phyloP scores from a whole-genome alignment of 1,139 yeast genomes.

The Pichia sp. region DNA sequence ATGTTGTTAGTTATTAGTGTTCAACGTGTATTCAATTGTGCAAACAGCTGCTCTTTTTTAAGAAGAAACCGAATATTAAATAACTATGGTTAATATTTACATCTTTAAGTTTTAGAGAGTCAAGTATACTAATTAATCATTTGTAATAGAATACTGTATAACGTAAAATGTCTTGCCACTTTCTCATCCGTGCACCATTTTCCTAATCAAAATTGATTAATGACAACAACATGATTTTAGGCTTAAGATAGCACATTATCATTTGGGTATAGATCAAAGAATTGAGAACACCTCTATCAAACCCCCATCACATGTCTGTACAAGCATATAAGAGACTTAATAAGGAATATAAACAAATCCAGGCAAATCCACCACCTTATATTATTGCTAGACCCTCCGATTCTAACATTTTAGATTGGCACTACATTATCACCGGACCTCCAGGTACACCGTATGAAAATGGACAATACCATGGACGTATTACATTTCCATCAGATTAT shows the following conservation, averaged over 20 bases:
- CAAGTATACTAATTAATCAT: too few relatives aligned
- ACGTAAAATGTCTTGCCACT: too few relatives aligned
- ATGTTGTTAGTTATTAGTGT: too few relatives aligned
- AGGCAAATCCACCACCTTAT: slow-evolving; percentile 73
- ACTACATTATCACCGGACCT: slow-evolving; percentile 77
- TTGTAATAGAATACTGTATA: too few relatives aligned
- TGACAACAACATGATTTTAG: background rate
- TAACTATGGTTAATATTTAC: too few relatives aligned
- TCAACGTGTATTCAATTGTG: too few relatives aligned
- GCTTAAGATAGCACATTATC: background rate
- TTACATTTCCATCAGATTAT: slow-evolving; percentile 77
- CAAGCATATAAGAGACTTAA: slow-evolving; percentile 47
- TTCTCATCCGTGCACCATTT: background rate
- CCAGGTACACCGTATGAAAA: slow-evolving; percentile 67
- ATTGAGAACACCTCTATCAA: too few relatives aligned
- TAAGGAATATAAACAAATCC: slow-evolving; percentile 71
- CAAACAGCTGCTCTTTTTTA: too few relatives aligned
- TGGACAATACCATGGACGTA: slow-evolving; percentile 87
- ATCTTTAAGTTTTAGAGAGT: too few relatives aligned
- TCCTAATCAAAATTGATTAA: background rate
- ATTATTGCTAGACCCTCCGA: slow-evolving; percentile 83
- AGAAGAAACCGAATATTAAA: too few relatives aligned
- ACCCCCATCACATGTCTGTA: slow-evolving; percentile 14
- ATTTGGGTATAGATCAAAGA: too few relatives aligned
- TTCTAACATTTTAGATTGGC: slow-evolving; percentile 71